Conservation (phyloP, 768 basidiomycete genomes). For the Suillus paluster region DNA sequence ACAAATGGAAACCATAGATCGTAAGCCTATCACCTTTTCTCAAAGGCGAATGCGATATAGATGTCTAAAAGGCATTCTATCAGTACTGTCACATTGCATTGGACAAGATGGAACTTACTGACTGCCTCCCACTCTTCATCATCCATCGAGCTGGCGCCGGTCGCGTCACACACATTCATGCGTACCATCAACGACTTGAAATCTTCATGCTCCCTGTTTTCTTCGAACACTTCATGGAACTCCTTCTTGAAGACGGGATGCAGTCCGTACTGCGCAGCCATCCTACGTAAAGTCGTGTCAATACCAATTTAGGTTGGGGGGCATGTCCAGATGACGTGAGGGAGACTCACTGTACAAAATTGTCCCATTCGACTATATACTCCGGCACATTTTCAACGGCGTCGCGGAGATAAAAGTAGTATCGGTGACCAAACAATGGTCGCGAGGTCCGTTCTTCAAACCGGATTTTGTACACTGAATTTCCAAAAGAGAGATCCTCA, state of each 20-base stretch:
- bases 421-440: conserved; percentile 86
- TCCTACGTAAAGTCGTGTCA: conserved; percentile 46
- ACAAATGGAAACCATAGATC: conserved; percentile 1
- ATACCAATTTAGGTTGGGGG: neutral
- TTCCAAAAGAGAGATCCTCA: conserved; percentile 82
- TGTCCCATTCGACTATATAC: conserved; percentile 95
- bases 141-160: conserved; percentile 91
- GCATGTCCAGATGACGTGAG: neutral
- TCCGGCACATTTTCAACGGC: conserved; percentile 98
- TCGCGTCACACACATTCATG: conserved; percentile 90
- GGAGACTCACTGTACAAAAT: conserved; percentile 81
- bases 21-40: conserved; percentile 52
- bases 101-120: conserved; percentile 61
- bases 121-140: conserved; percentile 98
- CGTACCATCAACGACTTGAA: conserved; percentile 81
- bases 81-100: neutral
- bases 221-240: conserved; percentile 87
- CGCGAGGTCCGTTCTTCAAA: conserved; percentile 74
- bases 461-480: conserved; percentile 85
- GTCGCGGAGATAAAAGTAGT: conserved; percentile 91
- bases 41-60: conserved; percentile 92
- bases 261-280: conserved; percentile 84
- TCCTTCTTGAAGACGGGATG: conserved; percentile 78
- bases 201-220: conserved; percentile 79
- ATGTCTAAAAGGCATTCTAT: conserved; percentile 56